Evolutionary conservation across 2,329 filamentous ascomycete genomes (phyloP).

Genomic region (Aspergillus phoenicis): DNA sequence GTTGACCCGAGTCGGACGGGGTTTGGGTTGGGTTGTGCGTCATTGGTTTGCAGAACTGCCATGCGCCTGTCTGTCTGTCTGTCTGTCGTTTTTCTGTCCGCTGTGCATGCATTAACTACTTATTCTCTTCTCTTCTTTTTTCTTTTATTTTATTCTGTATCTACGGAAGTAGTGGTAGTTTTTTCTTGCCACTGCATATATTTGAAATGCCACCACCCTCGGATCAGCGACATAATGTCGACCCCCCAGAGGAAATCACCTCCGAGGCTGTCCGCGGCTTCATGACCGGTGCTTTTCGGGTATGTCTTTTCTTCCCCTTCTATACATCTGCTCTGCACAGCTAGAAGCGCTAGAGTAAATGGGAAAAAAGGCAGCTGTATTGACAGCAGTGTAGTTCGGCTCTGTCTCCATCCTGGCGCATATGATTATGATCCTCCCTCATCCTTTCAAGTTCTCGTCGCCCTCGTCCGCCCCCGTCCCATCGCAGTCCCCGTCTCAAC

Average conservation of each 20-base stretch:
- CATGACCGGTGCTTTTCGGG: slow-evolving; percentile 46
- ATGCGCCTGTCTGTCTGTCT: no score
- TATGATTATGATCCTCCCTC: slow-evolving; percentile 47
- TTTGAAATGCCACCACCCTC: slow-evolving; percentile 46
- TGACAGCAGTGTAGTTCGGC: slow-evolving; percentile 39
- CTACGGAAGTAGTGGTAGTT: not conserved
- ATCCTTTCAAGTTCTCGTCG: slow-evolving; percentile 44
- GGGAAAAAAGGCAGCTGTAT: not conserved
- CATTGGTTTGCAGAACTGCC: no score
- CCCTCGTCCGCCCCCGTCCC: slow-evolving; percentile 31
- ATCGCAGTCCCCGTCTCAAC: slow-evolving; percentile 22
- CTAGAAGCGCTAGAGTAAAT: no score
- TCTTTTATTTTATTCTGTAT: slow-evolving; percentile 13
- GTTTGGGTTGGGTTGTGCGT: no score
- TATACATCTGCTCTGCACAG: not conserved
- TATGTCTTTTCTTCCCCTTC: slow-evolving; percentile 28
- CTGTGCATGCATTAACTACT: not conserved
- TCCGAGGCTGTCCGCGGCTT: slow-evolving; percentile 47
- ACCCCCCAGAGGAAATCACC: slow-evolving; percentile 47
- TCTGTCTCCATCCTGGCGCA: slow-evolving; percentile 50
- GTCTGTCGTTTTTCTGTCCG: no score
- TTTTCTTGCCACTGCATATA: not conserved
- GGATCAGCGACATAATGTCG: slow-evolving; percentile 40
- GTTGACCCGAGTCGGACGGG: no score
- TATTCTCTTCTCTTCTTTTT: slow-evolving; percentile 6